Evolutionary conservation across 768 basidiomycete genomes (phyloP).

Genomic region (Holtermanniella nyarrowii): DNA sequence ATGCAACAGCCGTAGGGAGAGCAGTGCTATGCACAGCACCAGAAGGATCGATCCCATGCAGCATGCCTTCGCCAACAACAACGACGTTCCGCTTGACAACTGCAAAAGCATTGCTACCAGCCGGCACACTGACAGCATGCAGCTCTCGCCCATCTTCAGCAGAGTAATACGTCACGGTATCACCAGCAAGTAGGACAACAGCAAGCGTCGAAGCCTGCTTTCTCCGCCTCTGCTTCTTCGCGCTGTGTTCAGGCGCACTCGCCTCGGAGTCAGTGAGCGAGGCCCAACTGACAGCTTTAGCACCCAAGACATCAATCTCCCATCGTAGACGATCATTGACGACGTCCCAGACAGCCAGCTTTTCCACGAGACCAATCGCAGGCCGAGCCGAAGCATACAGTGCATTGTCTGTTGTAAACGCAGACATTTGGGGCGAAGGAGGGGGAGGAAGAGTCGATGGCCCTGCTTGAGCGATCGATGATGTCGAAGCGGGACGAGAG

Average conservation of each 20-base stretch:
- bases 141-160: not conserved
- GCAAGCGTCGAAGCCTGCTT: not conserved
- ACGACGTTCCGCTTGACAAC: not conserved
- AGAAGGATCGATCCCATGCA: conserved; percentile 20
- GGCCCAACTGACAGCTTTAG: conserved; percentile 20
- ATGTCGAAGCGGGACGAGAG: conserved; percentile 22
- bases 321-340: conserved; percentile 21
- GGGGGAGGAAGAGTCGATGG: conserved; percentile 22
- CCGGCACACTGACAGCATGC: not conserved
- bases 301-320: conserved; percentile 35
- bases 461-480: conserved; percentile 9
- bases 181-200: not conserved
- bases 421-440: conserved; percentile 27
- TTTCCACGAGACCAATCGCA: conserved; percentile 36
- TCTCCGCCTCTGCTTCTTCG: not conserved
- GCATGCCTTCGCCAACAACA: conserved; percentile 17
- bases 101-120: not conserved
- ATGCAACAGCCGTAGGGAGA: conserved; percentile 11
- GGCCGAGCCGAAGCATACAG: conserved; percentile 30
- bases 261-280: conserved; percentile 1
- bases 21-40: conserved; percentile 14
- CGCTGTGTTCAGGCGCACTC: not conserved
- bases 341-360: conserved; percentile 35
- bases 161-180: not conserved
- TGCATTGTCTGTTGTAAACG: conserved; percentile 31